These are phyloP conservation scores for Cyclotella cryptica DNA, from an alignment of 108 stramenopile species.

Conservation along the genomic window DNA sequence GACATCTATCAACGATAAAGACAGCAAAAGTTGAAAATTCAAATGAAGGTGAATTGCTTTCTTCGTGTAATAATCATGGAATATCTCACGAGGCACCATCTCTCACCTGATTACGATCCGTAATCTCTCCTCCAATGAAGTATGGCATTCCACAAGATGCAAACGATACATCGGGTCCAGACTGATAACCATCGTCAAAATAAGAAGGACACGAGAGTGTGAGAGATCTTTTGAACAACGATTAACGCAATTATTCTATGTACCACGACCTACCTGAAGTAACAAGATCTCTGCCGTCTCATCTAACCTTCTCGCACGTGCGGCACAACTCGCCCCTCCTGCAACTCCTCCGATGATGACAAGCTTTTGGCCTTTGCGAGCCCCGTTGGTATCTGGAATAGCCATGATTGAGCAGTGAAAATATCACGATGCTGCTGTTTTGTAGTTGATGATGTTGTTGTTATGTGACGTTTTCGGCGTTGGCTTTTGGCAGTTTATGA, in stretches of 20 bases:
- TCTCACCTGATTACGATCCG: constrained; percentile 53
- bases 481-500: no score
- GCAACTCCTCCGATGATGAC: constrained; percentile 79
- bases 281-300: constrained; percentile 68
- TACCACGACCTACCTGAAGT: constrained; percentile 45
- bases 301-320: constrained; percentile 66
- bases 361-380: constrained; percentile 57
- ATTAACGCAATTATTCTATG: not conserved
- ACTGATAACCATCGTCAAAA: constrained; percentile 5
- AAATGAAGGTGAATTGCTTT: not conserved
- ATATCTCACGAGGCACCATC: not conserved
- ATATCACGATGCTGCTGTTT: not conserved
- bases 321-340: constrained; percentile 74
- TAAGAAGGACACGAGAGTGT: not conserved
- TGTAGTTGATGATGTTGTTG: not conserved
- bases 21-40: not conserved
- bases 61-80: not conserved
- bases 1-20: constrained; percentile 47
- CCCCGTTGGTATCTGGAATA: constrained; percentile 19
- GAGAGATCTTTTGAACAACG: not conserved
- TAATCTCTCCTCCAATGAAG: constrained; percentile 74
- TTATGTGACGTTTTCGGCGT: not conserved
- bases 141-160: constrained; percentile 82
- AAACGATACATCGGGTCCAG: constrained; percentile 67
- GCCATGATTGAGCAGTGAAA: constrained; percentile 4